Conservation (phyloP, 306 rosid genomes). For the Castanospermum australe region DNA sequence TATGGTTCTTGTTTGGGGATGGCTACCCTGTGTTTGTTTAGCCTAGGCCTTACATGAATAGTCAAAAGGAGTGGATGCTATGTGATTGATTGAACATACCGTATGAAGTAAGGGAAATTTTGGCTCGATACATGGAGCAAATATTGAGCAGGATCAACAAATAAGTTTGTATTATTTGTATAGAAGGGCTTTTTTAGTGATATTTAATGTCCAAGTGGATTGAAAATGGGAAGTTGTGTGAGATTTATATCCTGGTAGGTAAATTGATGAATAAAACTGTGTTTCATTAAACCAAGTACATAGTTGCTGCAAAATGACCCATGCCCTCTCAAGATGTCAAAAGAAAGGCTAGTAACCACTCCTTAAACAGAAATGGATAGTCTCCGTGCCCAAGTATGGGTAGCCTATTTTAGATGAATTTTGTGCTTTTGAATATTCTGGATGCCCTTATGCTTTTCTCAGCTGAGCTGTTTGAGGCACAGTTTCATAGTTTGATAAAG, state of each 20-base stretch:
- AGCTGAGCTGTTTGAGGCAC: not conserved
- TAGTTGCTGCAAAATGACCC: slow-evolving; percentile 7
- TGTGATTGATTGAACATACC: not conserved
- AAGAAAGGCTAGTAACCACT: slow-evolving; percentile 4
- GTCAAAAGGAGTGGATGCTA: not conserved
- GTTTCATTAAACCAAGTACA: not conserved
- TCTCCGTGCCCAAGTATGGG: not conserved
- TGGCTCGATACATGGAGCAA: not conserved
- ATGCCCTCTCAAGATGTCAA: slow-evolving; percentile 2
- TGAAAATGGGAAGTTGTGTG: slow-evolving; percentile 10
- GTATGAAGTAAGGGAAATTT: not conserved
- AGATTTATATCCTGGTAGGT: not conserved
- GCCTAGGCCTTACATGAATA: not conserved
- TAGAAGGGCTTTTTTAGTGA: not conserved
- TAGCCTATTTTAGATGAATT: not conserved
- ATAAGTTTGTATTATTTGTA: not conserved
- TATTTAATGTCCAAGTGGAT: slow-evolving; percentile 19
- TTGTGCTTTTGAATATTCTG: not conserved
- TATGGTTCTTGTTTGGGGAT: not conserved
- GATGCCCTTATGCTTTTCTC: not conserved
- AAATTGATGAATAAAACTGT: not conserved
- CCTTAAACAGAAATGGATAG: not conserved
- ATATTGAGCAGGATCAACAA: slow-evolving; percentile 1
- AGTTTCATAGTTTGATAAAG: not conserved
- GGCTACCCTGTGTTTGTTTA: not conserved